Base-by-base conservation (phyloP, 495 filamentous ascomycete species). In the Tuber aestivum region DNA sequence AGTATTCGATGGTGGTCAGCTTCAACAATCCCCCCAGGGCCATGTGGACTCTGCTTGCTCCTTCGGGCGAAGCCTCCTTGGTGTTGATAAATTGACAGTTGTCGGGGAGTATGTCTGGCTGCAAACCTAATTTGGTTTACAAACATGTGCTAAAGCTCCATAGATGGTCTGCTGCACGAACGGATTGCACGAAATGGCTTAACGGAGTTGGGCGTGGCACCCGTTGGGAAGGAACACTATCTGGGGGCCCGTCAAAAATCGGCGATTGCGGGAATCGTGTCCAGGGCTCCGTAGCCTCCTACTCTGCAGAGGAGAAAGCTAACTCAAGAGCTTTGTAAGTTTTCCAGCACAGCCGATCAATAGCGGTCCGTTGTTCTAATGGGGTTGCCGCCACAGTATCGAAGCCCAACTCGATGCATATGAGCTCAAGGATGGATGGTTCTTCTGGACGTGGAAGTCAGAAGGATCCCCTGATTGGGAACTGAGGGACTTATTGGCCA, bases 381-480 rank as follows among this genome's bases (percentile, higher is more conserved):
- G 1, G 35, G 32, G 32, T 65, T 65, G 27, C 27, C 27, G 32
- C 21, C 56, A 74, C n/a, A 82, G 80, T 81, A 90, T 93, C 73
- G 90, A 92, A 79, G 91, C 89, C 9, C 92, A 94, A 82, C 85
- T 94, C 20, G 91, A 92, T 81, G 91, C 91, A 10, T 94, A 88
- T 78, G 92, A 94, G 85, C 85, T 86, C 80, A 87, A 87, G 32
- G 84, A 81, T 0, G 92, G 92, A 23, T 94, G 92, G 92, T 85
- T 94, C 74, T 94, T 92, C 85, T 94, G 92, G 92, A 90, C 89
- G 9, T 94, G 92, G 89, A 94, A 93, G 85, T 93, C 90, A n/a
- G 92, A 96, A 79, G 90, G 88, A 56, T 89, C 93, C 41, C 94
- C 94, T 0, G 93, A 94, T 84, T 97, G 94, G 94, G 89, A 95